Evolutionary conservation across 2,329 filamentous ascomycete species (phyloP).

Genomic region (Ceratocystis smalleyi): DNA sequence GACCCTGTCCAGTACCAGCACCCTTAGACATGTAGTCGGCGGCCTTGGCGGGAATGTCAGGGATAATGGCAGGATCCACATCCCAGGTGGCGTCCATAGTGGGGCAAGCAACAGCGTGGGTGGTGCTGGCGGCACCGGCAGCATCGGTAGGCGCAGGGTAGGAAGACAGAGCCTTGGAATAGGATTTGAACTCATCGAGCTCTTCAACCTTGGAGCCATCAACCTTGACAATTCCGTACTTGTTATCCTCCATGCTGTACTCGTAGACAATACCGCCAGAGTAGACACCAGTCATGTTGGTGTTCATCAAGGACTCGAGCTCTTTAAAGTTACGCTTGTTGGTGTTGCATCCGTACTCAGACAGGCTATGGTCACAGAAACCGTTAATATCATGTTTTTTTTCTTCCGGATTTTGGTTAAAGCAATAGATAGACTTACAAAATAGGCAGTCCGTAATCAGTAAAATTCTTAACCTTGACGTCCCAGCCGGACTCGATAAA

Average conservation of each 20-base stretch:
- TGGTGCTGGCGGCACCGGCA: slow-evolving; percentile 35
- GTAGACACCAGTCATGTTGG: slow-evolving; percentile 76
- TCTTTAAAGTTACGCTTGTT: slow-evolving; percentile 73
- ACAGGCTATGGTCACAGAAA: slow-evolving; percentile 39
- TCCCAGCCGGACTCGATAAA: slow-evolving; percentile 66
- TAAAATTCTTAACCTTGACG: slow-evolving; percentile 75
- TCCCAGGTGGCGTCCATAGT: slow-evolving; percentile 35
- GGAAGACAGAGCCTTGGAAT: slow-evolving; percentile 33
- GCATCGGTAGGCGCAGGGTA: slow-evolving; percentile 37
- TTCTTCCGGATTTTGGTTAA: neutral
- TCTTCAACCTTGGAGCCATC: slow-evolving; percentile 37
- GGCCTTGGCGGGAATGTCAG: slow-evolving; percentile 36
- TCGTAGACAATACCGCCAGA: slow-evolving; percentile 95
- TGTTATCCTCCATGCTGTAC: slow-evolving; percentile 65
- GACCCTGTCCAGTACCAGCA: slow-evolving; percentile 38
- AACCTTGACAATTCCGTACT: slow-evolving; percentile 66
- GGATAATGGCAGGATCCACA: slow-evolving; percentile 34
- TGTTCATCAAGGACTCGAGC: slow-evolving; percentile 61
- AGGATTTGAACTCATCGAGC: slow-evolving; percentile 43
- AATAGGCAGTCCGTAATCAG: slow-evolving; percentile 71
- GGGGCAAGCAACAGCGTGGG: slow-evolving; percentile 35
- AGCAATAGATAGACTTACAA: slow-evolving; percentile 38
- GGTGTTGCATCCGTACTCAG: slow-evolving; percentile 80
- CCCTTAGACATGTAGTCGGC: slow-evolving; percentile 38
- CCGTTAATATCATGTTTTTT: neutral